A percentile compares a stretch with the other conserved stretches of the same genome.
phyloP scores from a whole-genome alignment of 2,329 filamentous ascomycete genomes.

The Torrubiella hemipterigena region DNA sequence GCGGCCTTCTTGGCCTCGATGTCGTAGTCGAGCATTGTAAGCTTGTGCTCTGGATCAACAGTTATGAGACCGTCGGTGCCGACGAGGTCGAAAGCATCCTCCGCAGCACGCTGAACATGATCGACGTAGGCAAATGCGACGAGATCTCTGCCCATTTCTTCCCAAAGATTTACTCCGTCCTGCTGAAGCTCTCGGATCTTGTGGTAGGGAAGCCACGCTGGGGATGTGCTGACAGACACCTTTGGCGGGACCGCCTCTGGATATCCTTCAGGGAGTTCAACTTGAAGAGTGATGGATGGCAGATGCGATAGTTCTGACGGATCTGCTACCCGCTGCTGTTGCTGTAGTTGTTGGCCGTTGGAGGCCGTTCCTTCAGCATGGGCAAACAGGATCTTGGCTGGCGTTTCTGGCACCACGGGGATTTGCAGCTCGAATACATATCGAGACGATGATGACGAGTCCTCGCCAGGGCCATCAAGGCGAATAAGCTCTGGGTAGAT shows the following conservation, averaged over 20 bases:
- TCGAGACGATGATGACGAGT: too few species aligned
- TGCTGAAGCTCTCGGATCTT: constrained; percentile 37
- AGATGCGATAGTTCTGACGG: constrained; percentile 43
- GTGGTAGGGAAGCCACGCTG: constrained; percentile 42
- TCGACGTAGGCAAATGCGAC: constrained; percentile 54
- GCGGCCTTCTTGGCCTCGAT: constrained; percentile 58
- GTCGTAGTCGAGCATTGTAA: constrained; percentile 67
- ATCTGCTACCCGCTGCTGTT: constrained; percentile 16
- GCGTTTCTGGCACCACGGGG: constrained; percentile 40
- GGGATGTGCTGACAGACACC: constrained; percentile 38
- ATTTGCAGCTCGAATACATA: constrained; percentile 47
- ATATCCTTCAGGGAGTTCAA: constrained; percentile 46
- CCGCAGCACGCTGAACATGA: constrained; percentile 44
- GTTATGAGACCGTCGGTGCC: constrained; percentile 34
- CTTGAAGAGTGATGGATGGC: constrained; percentile 40
- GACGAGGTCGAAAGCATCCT: constrained; percentile 48
- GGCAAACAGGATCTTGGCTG: constrained; percentile 43
- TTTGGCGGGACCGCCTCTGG: constrained; percentile 39
- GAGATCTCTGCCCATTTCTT: constrained; percentile 46
- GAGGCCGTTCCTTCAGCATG: constrained; percentile 8
- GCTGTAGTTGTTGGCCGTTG: constrained; percentile 1
- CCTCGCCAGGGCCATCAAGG: constrained; percentile 27
- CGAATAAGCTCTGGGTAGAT: constrained; percentile 55
- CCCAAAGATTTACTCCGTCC: constrained; percentile 44
- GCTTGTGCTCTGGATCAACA: constrained; percentile 47